phyloP scores from a whole-genome alignment of 306 rosid genomes.

The Begonia masoniana region DNA sequence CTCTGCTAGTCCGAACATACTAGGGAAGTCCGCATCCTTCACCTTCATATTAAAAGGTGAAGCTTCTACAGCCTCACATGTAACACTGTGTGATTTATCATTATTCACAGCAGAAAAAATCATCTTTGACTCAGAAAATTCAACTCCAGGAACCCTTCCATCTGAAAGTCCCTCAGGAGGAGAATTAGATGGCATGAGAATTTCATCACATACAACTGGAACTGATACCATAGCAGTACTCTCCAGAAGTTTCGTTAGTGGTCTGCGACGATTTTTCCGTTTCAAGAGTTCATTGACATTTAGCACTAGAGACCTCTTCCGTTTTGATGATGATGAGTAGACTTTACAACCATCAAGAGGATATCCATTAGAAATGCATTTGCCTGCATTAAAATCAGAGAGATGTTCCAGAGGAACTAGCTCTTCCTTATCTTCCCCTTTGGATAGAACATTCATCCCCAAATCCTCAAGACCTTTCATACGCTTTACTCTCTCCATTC shows the following conservation, averaged over 20 bases:
- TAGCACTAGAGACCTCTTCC: constrained; percentile 70
- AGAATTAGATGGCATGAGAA: constrained; percentile 35
- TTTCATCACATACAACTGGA: constrained; percentile 56
- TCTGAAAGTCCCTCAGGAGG: constrained; percentile 37
- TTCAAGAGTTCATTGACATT: constrained; percentile 49
- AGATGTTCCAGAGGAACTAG: constrained; percentile 41
- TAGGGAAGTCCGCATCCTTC: constrained; percentile 40
- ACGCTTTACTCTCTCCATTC: constrained; percentile 82
- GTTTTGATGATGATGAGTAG: constrained; percentile 34
- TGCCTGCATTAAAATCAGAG: constrained; percentile 35
- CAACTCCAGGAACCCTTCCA: constrained; percentile 36
- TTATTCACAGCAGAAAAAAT: constrained; percentile 16
- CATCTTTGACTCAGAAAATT: constrained; percentile 42
- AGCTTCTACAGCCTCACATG: constrained; percentile 46
- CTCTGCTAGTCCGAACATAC: constrained; percentile 29
- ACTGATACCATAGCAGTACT: constrained; percentile 75
- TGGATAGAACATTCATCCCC: constrained; percentile 52
- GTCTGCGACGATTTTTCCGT: constrained; percentile 64
- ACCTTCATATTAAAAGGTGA: constrained; percentile 22
- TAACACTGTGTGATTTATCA: constrained; percentile 28
- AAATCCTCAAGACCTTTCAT: constrained; percentile 94
- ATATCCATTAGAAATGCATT: constrained; percentile 41
- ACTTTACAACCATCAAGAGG: constrained; percentile 41
- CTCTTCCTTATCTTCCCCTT: constrained; percentile 37
- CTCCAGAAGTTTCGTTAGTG: constrained; percentile 81